These are phyloP conservation scores for Acanthamoeba royreba DNA, from an alignment of 208 protist species.

Conservation along the genomic window DNA sequence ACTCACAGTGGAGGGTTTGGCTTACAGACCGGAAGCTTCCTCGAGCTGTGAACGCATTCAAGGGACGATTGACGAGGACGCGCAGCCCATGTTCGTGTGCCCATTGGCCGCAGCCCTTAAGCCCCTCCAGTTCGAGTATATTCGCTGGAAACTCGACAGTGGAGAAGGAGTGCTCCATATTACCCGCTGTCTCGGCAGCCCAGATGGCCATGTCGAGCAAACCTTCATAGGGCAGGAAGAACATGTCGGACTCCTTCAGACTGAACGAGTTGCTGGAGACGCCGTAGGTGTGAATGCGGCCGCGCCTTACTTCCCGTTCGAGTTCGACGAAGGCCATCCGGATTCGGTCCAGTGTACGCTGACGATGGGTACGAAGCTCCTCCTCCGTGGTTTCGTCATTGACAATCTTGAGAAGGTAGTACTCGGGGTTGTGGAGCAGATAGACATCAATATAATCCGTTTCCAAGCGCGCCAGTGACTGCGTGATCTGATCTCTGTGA, in stretches of 20 bases:
- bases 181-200: not conserved
- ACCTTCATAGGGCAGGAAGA: not conserved
- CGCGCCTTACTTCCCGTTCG: not conserved
- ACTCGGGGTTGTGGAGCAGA: not conserved
- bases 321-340: not conserved
- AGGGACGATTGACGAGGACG: not conserved
- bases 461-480: not conserved
- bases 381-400: not conserved
- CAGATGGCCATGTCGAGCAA: not conserved
- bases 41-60: not conserved
- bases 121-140: not conserved
- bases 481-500: not conserved
- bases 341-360: not conserved
- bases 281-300: not conserved
- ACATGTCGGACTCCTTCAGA: not conserved
- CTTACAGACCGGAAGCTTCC: not conserved
- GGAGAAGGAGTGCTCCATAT: slow-evolving; percentile 7
- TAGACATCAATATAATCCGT: not conserved
- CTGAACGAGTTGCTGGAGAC: slow-evolving; percentile 20
- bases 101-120: not conserved
- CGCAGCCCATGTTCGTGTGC: not conserved
- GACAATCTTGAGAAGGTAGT: slow-evolving; percentile 20
- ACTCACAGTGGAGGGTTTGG: no score
- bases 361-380: not conserved
- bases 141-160: not conserved